Evolutionary conservation across 345 rosid genomes (phyloP).

Genomic region (Clausena lansium): DNA sequence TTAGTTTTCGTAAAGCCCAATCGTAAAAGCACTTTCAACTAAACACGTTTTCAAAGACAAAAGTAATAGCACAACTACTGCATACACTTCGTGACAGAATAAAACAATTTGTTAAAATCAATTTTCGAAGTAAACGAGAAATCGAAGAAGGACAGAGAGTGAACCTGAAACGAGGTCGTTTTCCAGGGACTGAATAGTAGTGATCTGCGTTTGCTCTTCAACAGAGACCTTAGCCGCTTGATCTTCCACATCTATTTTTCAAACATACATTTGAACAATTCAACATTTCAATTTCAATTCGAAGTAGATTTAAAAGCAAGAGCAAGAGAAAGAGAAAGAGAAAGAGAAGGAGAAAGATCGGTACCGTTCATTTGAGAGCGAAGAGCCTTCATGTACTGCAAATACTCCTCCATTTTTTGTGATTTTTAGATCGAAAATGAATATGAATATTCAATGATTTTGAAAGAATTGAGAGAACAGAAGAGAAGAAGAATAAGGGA

Average conservation of each 20-base stretch:
- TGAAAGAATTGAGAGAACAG: background rate
- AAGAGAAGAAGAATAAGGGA: no score
- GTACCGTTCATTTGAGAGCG: constrained; percentile 80
- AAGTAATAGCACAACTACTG: background rate
- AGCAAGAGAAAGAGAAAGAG: background rate
- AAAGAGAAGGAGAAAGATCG: background rate
- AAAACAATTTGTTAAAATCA: background rate
- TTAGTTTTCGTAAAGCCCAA: no score
- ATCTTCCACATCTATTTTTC: constrained; percentile 69
- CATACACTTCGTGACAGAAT: background rate
- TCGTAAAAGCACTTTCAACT: background rate
- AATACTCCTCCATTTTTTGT: constrained; percentile 69
- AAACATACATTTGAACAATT: background rate
- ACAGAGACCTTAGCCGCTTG: constrained; percentile 65
- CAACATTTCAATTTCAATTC: background rate
- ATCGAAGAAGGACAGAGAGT: background rate
- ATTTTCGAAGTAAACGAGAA: background rate
- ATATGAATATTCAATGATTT: background rate
- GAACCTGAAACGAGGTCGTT: constrained; percentile 54
- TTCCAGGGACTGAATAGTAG: constrained; percentile 54
- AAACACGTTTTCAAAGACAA: background rate
- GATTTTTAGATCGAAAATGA: background rate
- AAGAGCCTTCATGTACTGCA: constrained; percentile 73
- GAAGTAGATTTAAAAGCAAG: background rate
- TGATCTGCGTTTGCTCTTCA: constrained; percentile 61